phyloP scores from a whole-genome alignment of 768 basidiomycete species.

The Strobilomyces confusus region DNA sequence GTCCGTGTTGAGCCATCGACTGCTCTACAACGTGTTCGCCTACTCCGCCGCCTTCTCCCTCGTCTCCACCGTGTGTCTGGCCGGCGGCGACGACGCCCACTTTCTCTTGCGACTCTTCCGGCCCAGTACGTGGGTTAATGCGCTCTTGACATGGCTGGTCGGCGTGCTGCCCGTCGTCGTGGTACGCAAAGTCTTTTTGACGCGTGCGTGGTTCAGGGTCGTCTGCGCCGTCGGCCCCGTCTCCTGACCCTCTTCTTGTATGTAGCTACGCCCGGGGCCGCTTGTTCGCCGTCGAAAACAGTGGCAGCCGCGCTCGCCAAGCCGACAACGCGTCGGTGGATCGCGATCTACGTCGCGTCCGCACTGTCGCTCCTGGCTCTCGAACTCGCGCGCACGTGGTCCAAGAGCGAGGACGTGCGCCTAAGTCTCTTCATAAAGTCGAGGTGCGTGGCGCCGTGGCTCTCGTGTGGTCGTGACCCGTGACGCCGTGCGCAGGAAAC shows the following conservation, averaged over 20 bases:
- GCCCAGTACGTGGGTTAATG: slow-evolving; percentile 41
- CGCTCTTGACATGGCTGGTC: slow-evolving; percentile 44
- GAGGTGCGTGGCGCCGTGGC: slow-evolving; percentile 39
- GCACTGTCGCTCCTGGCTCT: slow-evolving; percentile 41
- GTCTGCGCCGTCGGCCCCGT: neutral
- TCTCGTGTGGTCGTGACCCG: neutral
- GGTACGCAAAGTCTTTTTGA: slow-evolving; percentile 54
- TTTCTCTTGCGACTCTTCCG: slow-evolving; percentile 37
- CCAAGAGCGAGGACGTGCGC: slow-evolving; percentile 34
- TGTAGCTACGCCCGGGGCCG: slow-evolving; percentile 45
- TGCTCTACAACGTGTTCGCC: slow-evolving; percentile 51
- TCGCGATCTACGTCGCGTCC: slow-evolving; percentile 45
- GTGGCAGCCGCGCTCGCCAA: slow-evolving; percentile 46
- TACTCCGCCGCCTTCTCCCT: slow-evolving; percentile 49
- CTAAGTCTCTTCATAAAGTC: slow-evolving; percentile 64
- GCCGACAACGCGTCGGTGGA: slow-evolving; percentile 41
- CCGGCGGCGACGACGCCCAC: slow-evolving; percentile 13
- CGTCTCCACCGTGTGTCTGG: slow-evolving; percentile 35
- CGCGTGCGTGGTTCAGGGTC: slow-evolving; percentile 43
- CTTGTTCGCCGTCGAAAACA: slow-evolving; percentile 50
- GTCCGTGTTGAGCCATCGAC: slow-evolving; percentile 55
- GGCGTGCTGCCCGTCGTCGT: slow-evolving; percentile 57
- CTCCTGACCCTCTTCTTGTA: neutral
- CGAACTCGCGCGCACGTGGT: slow-evolving; percentile 37
- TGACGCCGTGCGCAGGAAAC: slow-evolving; percentile 49